A percentile compares a stretch with the other conserved stretches of the same genome.
Conservation (phyloP, 208 protist genomes). For the Leishmania aethiopica region DNA sequence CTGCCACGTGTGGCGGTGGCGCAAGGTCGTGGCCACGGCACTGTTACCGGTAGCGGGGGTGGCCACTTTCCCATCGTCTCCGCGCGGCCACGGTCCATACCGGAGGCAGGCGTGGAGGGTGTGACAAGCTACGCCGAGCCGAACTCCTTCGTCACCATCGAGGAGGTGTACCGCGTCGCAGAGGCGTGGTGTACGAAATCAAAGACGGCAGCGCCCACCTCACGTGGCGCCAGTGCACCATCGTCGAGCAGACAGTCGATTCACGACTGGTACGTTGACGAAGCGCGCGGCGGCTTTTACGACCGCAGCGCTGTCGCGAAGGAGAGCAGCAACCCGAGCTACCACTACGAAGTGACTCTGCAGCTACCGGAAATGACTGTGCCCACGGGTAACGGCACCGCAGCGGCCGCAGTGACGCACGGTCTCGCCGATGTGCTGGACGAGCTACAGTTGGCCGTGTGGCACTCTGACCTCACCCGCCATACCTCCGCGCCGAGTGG, state of each 20-base stretch:
- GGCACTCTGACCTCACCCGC: slow-evolving; percentile 19
- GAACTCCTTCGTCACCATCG: slow-evolving; percentile 75
- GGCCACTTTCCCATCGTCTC: slow-evolving; percentile 17
- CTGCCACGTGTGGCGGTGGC: slow-evolving; percentile 56
- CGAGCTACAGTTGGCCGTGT: slow-evolving; percentile 30
- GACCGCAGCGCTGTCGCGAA: slow-evolving; percentile 66
- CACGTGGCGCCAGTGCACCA: background rate
- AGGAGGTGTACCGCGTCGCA: slow-evolving; percentile 59
- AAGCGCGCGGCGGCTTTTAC: slow-evolving; percentile 57
- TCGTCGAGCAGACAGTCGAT: slow-evolving; percentile 33
- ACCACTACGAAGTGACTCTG: slow-evolving; percentile 71
- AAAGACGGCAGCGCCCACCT: background rate
- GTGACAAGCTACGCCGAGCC: slow-evolving; percentile 45
- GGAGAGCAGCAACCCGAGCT: slow-evolving; percentile 57
- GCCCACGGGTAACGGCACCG: background rate
- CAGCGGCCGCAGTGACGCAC: background rate
- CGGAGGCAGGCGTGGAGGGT: slow-evolving; percentile 15
- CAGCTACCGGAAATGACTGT: slow-evolving; percentile 50
- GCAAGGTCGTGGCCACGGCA: background rate
- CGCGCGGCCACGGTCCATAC: slow-evolving; percentile 17
- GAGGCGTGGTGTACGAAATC: background rate
- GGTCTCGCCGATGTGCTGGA: slow-evolving; percentile 22
- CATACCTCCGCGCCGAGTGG: background rate
- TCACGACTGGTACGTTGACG: slow-evolving; percentile 70
- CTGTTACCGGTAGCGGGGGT: background rate